phyloP scores from a whole-genome alignment of 2,329 filamentous ascomycete species.

The Colletotrichum orbiculare region DNA sequence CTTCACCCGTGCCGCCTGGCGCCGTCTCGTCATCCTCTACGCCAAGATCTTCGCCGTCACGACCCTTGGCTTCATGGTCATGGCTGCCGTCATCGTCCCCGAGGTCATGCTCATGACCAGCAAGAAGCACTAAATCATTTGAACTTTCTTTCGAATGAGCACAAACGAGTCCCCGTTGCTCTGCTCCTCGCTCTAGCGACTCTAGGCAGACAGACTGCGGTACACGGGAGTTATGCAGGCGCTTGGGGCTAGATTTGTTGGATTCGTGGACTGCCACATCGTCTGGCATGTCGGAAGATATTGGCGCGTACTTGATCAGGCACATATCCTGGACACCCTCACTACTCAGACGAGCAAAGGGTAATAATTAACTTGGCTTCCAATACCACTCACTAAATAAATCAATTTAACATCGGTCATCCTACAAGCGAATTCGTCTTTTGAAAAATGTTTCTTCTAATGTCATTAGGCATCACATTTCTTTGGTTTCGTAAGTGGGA shows the following conservation, averaged over 20 bases:
- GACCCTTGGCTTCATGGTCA: slow-evolving; percentile 57
- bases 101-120: slow-evolving; percentile 59
- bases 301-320: no score
- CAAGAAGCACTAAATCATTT: slow-evolving; percentile 16
- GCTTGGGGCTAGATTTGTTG: no score
- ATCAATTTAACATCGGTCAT: not conserved
- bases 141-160: no score
- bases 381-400: slow-evolving; percentile 2
- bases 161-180: no score
- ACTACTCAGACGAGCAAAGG: no score
- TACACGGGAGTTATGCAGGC: no score
- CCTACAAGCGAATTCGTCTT: no score
- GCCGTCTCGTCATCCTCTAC: slow-evolving; percentile 79
- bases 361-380: not conserved
- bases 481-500: slow-evolving; percentile 32
- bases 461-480: slow-evolving; percentile 35
- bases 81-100: slow-evolving; percentile 60
- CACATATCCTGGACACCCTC: no score
- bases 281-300: no score
- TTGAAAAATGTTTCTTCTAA: slow-evolving; percentile 17
- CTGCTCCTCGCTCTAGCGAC: no score
- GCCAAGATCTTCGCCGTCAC: slow-evolving; percentile 74
- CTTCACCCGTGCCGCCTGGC: slow-evolving; percentile 78
- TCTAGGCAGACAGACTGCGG: no score
- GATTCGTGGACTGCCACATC: no score